These are phyloP conservation scores for Nicotiana tomentosiformis DNA, from an alignment of 257 asterid genomes.

Conservation along the genomic window DNA sequence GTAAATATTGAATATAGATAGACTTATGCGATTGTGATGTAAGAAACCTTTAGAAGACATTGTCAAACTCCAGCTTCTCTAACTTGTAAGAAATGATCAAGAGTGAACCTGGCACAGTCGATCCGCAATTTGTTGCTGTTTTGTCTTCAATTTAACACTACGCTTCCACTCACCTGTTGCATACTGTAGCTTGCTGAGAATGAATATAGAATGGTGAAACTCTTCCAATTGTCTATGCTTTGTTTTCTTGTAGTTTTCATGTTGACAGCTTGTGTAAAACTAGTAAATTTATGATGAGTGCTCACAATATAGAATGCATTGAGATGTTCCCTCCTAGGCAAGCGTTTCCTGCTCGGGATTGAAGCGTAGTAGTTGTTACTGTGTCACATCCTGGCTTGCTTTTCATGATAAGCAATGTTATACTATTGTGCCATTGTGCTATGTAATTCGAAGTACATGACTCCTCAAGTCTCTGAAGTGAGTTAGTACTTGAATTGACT, in stretches of 20 bases:
- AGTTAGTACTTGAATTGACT: no score
- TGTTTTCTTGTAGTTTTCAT: neutral
- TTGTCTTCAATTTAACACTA: neutral
- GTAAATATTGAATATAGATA: constrained; percentile 13
- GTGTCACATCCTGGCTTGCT: no score
- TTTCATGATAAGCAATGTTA: no score
- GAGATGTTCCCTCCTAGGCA: no score
- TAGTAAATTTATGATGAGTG: no score
- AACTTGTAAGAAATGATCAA: constrained; percentile 6
- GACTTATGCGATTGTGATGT: neutral
- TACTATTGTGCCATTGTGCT: no score
- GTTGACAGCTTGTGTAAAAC: no score
- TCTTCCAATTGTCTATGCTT: neutral
- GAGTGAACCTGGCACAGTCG: neutral
- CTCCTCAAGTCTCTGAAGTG: no score
- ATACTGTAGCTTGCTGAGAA: neutral
- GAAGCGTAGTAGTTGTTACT: no score
- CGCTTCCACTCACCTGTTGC: neutral
- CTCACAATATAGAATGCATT: no score
- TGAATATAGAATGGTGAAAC: neutral
- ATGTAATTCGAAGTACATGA: no score
- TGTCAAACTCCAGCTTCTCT: constrained; percentile 4
- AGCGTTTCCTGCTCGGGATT: no score
- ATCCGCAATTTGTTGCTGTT: neutral
- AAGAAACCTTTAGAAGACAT: neutral